These are phyloP conservation scores for Xanthoconium separans DNA, from an alignment of 1,284 basidiomycete species.

Conservation along the genomic window DNA sequence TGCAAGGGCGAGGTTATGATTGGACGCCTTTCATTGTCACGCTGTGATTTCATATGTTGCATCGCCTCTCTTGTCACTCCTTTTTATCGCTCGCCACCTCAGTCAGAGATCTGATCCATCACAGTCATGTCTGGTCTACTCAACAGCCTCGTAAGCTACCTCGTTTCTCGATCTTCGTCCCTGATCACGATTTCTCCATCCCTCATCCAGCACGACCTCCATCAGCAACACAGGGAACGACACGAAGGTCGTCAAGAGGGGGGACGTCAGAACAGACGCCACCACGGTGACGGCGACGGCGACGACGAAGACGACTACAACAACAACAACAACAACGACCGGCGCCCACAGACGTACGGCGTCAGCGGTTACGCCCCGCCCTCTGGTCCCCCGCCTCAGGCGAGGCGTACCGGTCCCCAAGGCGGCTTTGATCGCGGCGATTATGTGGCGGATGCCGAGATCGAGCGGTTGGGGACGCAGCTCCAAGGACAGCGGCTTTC, in stretches of 20 bases:
- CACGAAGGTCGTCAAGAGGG: conserved; percentile 13
- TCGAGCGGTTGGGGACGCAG: conserved; percentile 18
- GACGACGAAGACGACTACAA: not conserved
- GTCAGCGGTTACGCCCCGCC: conserved; percentile 9
- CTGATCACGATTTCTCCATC: too few relatives aligned
- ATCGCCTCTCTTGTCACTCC: conserved; percentile 2
- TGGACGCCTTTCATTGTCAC: too few relatives aligned
- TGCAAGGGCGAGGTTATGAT: too few relatives aligned
- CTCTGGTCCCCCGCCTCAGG: conserved; percentile 9
- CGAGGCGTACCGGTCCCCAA: not conserved
- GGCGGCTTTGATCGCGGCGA: conserved; percentile 24
- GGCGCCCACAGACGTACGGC: too few relatives aligned
- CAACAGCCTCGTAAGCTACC: conserved; percentile 2
- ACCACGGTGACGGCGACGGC: not conserved
- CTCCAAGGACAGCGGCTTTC: not conserved
- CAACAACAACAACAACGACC: not conserved
- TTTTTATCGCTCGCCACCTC: conserved; percentile 3
- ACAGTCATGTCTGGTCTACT: conserved; percentile 18
- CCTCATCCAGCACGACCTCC: conserved; percentile 5
- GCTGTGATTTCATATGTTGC: not conserved
- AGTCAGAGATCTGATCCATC: not conserved
- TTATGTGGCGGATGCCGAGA: conserved; percentile 31
- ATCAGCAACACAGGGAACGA: conserved; percentile 8
- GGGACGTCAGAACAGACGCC: not conserved
- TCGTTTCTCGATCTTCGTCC: not conserved